Base-by-base conservation (phyloP, 345 rosid genomes). In the Ceriops tagal region DNA sequence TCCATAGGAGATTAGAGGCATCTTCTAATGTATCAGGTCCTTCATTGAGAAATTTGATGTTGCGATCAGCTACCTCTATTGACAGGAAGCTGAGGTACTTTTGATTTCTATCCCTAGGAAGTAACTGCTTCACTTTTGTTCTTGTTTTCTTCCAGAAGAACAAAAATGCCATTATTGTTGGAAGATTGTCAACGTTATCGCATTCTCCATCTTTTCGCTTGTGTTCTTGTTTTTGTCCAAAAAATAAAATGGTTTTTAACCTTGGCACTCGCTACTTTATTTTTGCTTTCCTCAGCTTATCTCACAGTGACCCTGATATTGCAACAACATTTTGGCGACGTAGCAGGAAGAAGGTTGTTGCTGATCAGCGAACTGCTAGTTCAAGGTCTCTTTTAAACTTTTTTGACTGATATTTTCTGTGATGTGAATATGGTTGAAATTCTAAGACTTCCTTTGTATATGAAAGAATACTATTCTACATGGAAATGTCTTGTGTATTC, bases 311-410 rank as follows among this genome's bases (percentile, higher is more conserved):
- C 79, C 96, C 98, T 52, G 85, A 93, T 83, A 82, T 93, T 53
- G 93, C 97, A 39, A 87, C 86, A 65, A 80, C 88, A 71, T 86
- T 91, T 80, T 89, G 98, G 95, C 79, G 92, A 68, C 95, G 91
- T 75, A 86, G 86, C 84, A 83, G 97, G 83, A 86, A 87, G 79
- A 95, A 87, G 86, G 91, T 83, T 76, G 89, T 89, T 81, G 89
- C 91, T 28, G 98, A 96, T 79, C 98, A 87, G 80, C 85, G 95
- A 82, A 92, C 96, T 78, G 95, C 95, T 74, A 86, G 93, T 85
- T 90, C 97, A 73, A 92, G 99, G 97, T 92, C 83, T 74, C 57
- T 65, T 73, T 78, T 71, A 19, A 71, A 75, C 66, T 68, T 69
- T 76, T 76, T 68, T 62, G 49, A 43, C 19, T 58, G 19, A 30